Evolutionary conservation across 371 early-diverging fungal genomes (phyloP).

Genomic region (Mucor racemosus): DNA sequence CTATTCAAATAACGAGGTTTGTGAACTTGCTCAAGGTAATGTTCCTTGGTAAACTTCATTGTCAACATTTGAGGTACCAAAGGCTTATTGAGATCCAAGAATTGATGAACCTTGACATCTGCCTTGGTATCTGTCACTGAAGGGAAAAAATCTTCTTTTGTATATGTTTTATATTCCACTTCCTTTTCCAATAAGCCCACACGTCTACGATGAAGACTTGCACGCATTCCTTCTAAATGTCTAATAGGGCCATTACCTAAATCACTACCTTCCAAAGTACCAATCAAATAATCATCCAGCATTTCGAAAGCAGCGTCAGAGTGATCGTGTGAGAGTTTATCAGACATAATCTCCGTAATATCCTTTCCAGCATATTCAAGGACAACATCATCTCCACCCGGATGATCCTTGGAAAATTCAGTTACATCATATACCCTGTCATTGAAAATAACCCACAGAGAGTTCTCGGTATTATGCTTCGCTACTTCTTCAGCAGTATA

Average conservation of each 20-base stretch:
- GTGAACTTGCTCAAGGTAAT: slow-evolving; percentile 91
- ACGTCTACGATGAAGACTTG: slow-evolving; percentile 26
- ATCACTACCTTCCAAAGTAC: slow-evolving; percentile 49
- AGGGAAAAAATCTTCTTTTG: slow-evolving; percentile 57
- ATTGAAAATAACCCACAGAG: slow-evolving; percentile 78
- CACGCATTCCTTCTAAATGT: slow-evolving; percentile 21
- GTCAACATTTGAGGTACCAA: slow-evolving; percentile 83
- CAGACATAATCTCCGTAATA: slow-evolving; percentile 74
- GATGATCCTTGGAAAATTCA: slow-evolving; percentile 79
- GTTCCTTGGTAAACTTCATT: slow-evolving; percentile 72
- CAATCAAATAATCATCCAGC: slow-evolving; percentile 82
- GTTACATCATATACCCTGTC: slow-evolving; percentile 88
- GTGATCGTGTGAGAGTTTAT: slow-evolving; percentile 78
- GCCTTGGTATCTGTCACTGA: slow-evolving; percentile 47
- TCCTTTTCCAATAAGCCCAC: slow-evolving; percentile 26
- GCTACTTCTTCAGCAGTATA: slow-evolving; percentile 69
- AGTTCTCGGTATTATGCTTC: slow-evolving; percentile 64
- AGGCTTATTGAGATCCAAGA: slow-evolving; percentile 84
- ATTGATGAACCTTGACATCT: slow-evolving; percentile 66
- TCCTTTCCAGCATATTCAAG: slow-evolving; percentile 80
- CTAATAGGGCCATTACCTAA: slow-evolving; percentile 4
- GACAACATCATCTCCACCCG: slow-evolving; percentile 81
- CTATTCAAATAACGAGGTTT: slow-evolving; percentile 81
- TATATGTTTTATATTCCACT: slow-evolving; percentile 35
- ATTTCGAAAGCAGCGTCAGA: slow-evolving; percentile 85